These are phyloP conservation scores for Amylocarpus encephaloides DNA, from an alignment of 2,329 filamentous ascomycete genomes.

Conservation along the genomic window DNA sequence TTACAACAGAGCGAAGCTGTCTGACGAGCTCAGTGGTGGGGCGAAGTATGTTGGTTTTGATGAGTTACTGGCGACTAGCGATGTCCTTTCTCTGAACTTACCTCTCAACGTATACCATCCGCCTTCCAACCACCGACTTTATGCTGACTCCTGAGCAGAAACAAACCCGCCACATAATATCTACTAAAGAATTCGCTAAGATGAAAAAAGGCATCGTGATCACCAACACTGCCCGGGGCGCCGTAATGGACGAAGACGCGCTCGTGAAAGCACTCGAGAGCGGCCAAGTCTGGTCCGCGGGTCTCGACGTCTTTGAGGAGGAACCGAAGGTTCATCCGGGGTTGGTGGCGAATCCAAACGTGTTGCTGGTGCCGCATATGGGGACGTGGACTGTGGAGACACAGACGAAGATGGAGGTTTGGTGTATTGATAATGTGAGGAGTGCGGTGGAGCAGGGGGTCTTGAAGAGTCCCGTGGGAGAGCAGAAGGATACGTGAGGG, in stretches of 20 bases:
- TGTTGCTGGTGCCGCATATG: constrained; percentile 78
- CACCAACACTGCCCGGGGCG: constrained; percentile 77
- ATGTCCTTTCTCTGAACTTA: constrained; percentile 74
- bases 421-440: constrained; percentile 64
- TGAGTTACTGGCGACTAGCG: constrained; percentile 60
- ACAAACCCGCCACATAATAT: constrained; percentile 70
- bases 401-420: constrained; percentile 64
- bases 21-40: constrained; percentile 45
- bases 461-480: constrained; percentile 64
- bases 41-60: constrained; percentile 69
- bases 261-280: constrained; percentile 66
- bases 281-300: constrained; percentile 63
- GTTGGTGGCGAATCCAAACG: constrained; percentile 61
- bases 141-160: constrained; percentile 25
- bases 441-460: constrained; percentile 55
- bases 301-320: constrained; percentile 77
- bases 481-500: constrained; percentile 50
- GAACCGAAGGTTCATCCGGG: constrained; percentile 72
- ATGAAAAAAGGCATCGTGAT: constrained; percentile 77
- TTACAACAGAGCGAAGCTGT: constrained; percentile 61
- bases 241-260: constrained; percentile 74
- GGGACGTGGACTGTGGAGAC: constrained; percentile 71
- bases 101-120: constrained; percentile 66
- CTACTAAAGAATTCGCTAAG: constrained; percentile 59
- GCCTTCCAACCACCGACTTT: background rate